Conservation (phyloP, 176 grass and related monocot species). For the Hordeum vulgare region DNA sequence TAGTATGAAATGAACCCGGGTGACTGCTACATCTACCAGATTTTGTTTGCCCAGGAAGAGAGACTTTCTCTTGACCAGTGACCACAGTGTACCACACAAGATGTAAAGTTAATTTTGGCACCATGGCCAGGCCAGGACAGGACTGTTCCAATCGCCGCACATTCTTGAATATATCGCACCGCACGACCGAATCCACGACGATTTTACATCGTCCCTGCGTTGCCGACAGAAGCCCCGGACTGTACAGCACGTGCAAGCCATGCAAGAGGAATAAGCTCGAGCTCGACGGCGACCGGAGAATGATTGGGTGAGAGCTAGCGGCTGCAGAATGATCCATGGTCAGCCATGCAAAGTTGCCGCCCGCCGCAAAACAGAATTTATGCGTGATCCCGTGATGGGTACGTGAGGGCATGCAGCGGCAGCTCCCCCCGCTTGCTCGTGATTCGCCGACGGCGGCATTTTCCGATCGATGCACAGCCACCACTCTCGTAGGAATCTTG, state of each 20-base stretch:
- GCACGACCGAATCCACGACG: neutral
- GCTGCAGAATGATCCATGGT: neutral
- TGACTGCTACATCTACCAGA: no score
- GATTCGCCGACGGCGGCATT: no score
- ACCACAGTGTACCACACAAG: no score
- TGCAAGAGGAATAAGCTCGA: neutral
- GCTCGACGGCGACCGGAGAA: neutral
- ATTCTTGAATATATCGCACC: neutral
- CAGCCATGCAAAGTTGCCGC: no score
- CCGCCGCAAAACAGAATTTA: neutral
- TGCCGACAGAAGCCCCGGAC: neutral
- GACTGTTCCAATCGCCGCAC: neutral
- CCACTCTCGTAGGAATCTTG: no score
- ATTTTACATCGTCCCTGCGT: neutral
- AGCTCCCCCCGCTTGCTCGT: no score
- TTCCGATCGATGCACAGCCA: no score
- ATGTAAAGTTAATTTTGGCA: neutral
- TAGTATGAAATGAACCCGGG: no score
- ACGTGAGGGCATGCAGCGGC: no score
- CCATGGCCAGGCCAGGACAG: neutral
- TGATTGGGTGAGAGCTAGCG: neutral
- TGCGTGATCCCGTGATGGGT: neutral
- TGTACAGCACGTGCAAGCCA: neutral
- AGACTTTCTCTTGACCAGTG: neutral
- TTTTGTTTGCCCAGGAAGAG: no score